A percentile compares a stretch with the other conserved stretches of the same genome.
phyloP scores from a whole-genome alignment of 306 rosid genomes.

The Cyamopsis tetragonoloba region DNA sequence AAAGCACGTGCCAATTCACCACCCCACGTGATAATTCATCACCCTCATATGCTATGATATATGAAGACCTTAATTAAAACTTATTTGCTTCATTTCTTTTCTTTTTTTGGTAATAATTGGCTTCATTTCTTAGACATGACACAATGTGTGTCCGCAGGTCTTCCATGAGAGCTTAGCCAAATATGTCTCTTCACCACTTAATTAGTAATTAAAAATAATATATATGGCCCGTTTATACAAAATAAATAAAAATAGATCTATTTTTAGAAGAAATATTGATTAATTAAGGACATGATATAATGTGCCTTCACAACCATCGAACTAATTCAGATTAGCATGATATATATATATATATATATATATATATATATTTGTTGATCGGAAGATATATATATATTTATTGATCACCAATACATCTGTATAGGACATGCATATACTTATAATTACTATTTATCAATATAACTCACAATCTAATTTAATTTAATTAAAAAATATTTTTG shows the following conservation, averaged over 20 bases:
- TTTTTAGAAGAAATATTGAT: no score
- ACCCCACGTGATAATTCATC: constrained; percentile 12
- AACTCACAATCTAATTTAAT: no score
- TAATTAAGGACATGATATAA: background rate
- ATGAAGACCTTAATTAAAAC: background rate
- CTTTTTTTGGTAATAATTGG: no score
- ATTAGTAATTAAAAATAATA: background rate
- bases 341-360: no score
- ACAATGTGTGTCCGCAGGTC: background rate
- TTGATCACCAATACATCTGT: no score
- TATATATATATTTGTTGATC: no score
- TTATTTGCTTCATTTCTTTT: background rate
- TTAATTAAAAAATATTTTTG: no score
- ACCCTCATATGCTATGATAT: no score
- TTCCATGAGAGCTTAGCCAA: background rate
- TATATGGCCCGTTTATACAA: background rate
- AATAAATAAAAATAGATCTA: background rate
- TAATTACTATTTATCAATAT: no score
- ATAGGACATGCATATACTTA: no score
- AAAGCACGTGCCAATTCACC: constrained; percentile 23
- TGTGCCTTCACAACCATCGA: background rate
- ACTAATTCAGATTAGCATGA: background rate
- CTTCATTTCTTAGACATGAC: constrained; percentile 22
- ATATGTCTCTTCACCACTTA: background rate
- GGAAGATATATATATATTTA: no score